Evolutionary conservation across 2,329 filamentous ascomycete species (phyloP).

Genomic region (Dichotomopilus funicola): DNA sequence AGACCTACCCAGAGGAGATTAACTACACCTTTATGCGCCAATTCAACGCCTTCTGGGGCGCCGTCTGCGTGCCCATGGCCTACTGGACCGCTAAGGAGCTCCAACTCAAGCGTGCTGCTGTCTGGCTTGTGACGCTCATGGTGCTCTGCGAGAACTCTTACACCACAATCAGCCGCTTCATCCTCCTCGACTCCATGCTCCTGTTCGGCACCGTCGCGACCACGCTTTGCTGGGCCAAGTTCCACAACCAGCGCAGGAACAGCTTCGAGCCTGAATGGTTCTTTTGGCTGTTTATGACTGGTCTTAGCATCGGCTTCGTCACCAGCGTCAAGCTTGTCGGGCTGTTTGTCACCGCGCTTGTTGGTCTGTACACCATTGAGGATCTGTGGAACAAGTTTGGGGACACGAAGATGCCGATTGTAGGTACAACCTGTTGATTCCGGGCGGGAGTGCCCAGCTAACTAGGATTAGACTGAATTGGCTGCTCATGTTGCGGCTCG

Average conservation of each 20-base stretch:
- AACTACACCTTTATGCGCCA: slow-evolving; percentile 98
- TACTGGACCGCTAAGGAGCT: slow-evolving; percentile 93
- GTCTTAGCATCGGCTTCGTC: slow-evolving; percentile 93
- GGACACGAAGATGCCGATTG: slow-evolving; percentile 81
- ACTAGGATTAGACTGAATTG: slow-evolving; percentile 39
- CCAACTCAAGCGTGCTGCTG: slow-evolving; percentile 75
- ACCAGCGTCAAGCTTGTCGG: slow-evolving; percentile 99
- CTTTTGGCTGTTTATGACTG: slow-evolving; percentile 87
- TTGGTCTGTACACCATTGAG: slow-evolving; percentile 91
- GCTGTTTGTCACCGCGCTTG: slow-evolving; percentile 88
- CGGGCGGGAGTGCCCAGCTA: neutral
- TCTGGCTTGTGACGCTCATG: slow-evolving; percentile 95
- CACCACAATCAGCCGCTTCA: slow-evolving; percentile 97
- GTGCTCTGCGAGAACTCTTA: slow-evolving; percentile 99
- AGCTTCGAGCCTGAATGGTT: slow-evolving; percentile 92
- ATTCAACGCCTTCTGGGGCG: slow-evolving; percentile 94
- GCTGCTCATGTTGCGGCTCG: slow-evolving; percentile 73
- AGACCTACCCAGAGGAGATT: slow-evolving; percentile 86
- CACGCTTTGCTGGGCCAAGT: slow-evolving; percentile 93
- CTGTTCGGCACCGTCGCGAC: slow-evolving; percentile 98
- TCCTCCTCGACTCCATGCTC: slow-evolving; percentile 96
- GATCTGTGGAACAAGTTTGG: slow-evolving; percentile 99
- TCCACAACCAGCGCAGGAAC: slow-evolving; percentile 79
- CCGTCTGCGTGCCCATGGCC: slow-evolving; percentile 83
- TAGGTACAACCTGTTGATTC: slow-evolving; percentile 33